Evolutionary conservation across 164 flowering plant species (phyloP), one percentile per base, ranked within the genome.

Genomic region (Brasenia schreberi): DNA sequence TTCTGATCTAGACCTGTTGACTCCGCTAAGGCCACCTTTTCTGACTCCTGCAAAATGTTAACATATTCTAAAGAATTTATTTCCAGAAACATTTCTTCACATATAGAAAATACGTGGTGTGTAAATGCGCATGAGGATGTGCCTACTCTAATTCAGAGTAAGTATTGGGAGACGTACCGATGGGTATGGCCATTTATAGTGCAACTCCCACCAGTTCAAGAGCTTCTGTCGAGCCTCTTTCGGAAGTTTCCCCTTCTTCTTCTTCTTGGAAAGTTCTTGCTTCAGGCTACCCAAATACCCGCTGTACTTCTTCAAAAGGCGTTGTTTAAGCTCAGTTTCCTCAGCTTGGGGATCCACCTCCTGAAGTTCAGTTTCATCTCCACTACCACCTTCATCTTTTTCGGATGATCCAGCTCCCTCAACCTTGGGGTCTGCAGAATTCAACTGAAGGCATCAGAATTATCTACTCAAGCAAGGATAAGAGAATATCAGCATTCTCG

Each of bases 131-230:
- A 49, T 7, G 16, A 1, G 56, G 12, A 49, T 49, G 56, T 49
- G 56, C 56, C 10, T 49, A 14, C 10, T 9, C 16, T 45, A 7
- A 12, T 45, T 49, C 0, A 49, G 16, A 14, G 16, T 5, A 14
- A 6, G 16, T 14, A 14, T 49, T 42, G 19, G 18, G 42, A 42
- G 18, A 58, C 72, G 16, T 81, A 90, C 97, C 66, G 97, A 87
- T 49, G 97, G 97, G 71, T 90, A 90, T 5, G 96, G 96, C 96
- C 96, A 90, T 74, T 87, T 90, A 79, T 90, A 87, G 74, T 90
- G 96, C 19, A 84, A 64, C 67, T 88, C 97, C 97, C 97, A 90
- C 97, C 97, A 90, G 70, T 72, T 82, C 64, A 90, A 86, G 6
- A 90, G 80, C 82, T 87, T 90, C 69, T 88, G 97, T 59, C 97